phyloP scores from a whole-genome alignment of 2,329 filamentous ascomycete genomes.

The Diaporthe humulicola region DNA sequence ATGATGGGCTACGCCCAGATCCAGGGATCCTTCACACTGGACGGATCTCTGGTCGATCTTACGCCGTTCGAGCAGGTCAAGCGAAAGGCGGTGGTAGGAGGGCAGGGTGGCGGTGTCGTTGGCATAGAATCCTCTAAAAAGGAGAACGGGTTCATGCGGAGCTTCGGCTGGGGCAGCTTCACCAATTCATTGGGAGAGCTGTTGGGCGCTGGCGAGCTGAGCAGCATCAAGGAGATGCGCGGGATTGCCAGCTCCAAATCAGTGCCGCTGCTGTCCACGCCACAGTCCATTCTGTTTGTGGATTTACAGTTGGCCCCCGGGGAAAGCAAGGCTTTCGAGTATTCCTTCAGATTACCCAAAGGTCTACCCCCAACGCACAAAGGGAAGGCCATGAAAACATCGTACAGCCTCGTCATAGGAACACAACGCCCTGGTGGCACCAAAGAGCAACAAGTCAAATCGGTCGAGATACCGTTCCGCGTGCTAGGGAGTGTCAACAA shows the following conservation, averaged over 20 bases:
- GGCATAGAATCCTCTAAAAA: conserved; percentile 81
- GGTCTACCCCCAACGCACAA: conserved; percentile 93
- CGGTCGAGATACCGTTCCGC: conserved; percentile 93
- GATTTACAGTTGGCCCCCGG: conserved; percentile 89
- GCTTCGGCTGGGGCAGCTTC: conserved; percentile 89
- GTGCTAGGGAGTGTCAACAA: conserved; percentile 93
- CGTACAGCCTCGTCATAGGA: conserved; percentile 90
- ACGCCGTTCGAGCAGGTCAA: conserved; percentile 96
- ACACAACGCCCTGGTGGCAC: conserved; percentile 86
- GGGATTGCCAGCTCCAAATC: conserved; percentile 87
- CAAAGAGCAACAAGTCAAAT: conserved; percentile 85
- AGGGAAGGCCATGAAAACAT: conserved; percentile 93
- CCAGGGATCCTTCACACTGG: conserved; percentile 90
- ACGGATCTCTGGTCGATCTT: conserved; percentile 91
- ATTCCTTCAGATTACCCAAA: conserved; percentile 86
- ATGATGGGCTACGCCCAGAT: conserved; percentile 99
- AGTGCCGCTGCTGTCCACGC: conserved; percentile 92
- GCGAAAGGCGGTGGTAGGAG: conserved; percentile 89
- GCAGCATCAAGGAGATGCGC: conserved; percentile 96
- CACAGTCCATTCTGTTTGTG: conserved; percentile 95
- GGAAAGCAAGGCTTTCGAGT: conserved; percentile 89
- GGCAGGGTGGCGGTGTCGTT: conserved; percentile 88
- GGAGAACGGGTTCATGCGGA: conserved; percentile 83
- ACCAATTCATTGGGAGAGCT: conserved; percentile 90
- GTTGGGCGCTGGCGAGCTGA: conserved; percentile 87